A percentile compares a stretch with the other conserved stretches of the same genome.
Conservation (phyloP, 2,329 filamentous ascomycete species). For the Gaeumannomyces sp. region DNA sequence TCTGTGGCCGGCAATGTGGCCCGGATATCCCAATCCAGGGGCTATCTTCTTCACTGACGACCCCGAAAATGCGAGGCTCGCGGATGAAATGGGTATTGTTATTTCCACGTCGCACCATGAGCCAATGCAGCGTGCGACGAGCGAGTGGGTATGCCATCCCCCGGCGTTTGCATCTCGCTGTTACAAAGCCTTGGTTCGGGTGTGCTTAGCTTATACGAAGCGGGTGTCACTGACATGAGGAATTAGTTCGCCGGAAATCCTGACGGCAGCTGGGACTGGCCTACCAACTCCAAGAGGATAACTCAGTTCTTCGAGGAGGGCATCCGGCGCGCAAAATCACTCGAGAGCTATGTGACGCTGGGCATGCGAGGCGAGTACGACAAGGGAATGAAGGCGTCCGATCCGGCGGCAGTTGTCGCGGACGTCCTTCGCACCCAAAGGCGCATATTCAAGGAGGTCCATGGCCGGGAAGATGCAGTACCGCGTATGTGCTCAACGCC, state of each 20-base stretch:
- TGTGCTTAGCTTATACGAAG: background rate
- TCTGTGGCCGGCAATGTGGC: conserved; percentile 62
- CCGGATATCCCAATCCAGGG: conserved; percentile 22
- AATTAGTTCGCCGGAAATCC: conserved; percentile 1
- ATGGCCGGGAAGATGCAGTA: conserved; percentile 36
- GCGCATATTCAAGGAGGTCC: conserved; percentile 44
- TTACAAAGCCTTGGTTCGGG: background rate
- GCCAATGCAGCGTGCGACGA: conserved; percentile 59
- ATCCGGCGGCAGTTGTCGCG: conserved; percentile 45
- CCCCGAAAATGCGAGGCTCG: conserved; percentile 58
- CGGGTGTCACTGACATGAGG: background rate
- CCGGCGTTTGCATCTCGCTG: too few relatives aligned
- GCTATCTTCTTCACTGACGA: conserved; percentile 70
- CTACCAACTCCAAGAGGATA: conserved; percentile 26
- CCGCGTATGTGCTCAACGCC: conserved; percentile 28
- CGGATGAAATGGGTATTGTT: conserved; percentile 68
- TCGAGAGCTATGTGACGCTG: conserved; percentile 53
- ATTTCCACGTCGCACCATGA: conserved; percentile 69
- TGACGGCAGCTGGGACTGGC: conserved; percentile 6
- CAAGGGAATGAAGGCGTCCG: conserved; percentile 40
- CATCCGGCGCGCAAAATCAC: conserved; percentile 44
- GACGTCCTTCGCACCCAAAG: conserved; percentile 50
- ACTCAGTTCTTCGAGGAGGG: conserved; percentile 52
- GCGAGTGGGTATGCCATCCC: conserved; percentile 36
- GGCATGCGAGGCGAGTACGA: conserved; percentile 57